These are phyloP conservation scores for Cryptococcus neoformans DNA, from an alignment of 1,284 basidiomycete genomes.

Conservation along the genomic window DNA sequence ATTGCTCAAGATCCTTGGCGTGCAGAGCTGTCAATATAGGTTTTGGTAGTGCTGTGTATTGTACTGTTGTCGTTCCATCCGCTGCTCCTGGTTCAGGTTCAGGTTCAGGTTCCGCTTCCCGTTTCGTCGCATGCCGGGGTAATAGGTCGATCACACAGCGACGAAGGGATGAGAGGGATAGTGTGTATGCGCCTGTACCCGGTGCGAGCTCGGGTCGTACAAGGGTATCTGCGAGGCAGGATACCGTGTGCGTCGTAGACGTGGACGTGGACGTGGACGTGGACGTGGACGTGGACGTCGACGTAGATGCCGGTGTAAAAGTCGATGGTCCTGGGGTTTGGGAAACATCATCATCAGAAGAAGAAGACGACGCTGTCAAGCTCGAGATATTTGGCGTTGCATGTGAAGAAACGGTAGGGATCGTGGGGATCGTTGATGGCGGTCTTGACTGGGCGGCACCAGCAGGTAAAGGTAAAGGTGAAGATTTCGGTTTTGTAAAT, in stretches of 20 bases:
- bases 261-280: neutral
- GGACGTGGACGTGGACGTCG: too few relatives aligned
- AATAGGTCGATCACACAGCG: slow-evolving; percentile 65
- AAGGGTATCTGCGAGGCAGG: slow-evolving; percentile 52
- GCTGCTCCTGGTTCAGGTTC: neutral
- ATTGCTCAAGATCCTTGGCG: slow-evolving; percentile 56
- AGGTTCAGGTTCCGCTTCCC: slow-evolving; percentile 19
- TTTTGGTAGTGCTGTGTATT: neutral
- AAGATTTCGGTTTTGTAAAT: slow-evolving; percentile 55
- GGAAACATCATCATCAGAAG: neutral
- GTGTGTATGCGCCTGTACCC: slow-evolving; percentile 17
- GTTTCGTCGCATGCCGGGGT: too few relatives aligned
- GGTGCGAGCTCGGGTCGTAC: slow-evolving; percentile 2
- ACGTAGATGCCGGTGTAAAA: slow-evolving; percentile 3
- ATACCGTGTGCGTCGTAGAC: slow-evolving; percentile 52
- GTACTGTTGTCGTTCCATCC: neutral
- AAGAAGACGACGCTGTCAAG: neutral
- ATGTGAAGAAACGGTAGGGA: neutral
- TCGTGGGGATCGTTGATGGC: neutral
- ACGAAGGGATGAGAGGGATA: slow-evolving; percentile 24
- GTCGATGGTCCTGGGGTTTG: slow-evolving; percentile 18
- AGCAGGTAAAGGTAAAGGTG: neutral
- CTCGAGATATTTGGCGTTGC: neutral
- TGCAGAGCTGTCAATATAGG: slow-evolving; percentile 56
- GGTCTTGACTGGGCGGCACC: too few relatives aligned